Base-by-base conservation (phyloP, 257 asterid genomes). In the Solanum arcanum region DNA sequence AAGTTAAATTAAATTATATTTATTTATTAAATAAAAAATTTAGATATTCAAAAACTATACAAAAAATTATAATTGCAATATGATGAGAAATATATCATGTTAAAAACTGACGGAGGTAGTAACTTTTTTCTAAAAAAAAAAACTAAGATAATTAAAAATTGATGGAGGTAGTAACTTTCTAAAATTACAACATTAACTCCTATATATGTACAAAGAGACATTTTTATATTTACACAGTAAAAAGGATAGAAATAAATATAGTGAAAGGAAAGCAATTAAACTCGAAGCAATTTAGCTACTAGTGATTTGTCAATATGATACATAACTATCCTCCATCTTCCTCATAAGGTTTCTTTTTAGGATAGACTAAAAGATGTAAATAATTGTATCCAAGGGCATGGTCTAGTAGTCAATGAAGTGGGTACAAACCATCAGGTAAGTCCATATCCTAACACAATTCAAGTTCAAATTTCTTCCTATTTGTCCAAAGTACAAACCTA, bases 101-200 rank as follows among this genome's bases (percentile, higher is more conserved):
- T 35, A 35, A 35, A 35, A 35, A 35, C 1, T 35, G 39, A 35
- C 39, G 1, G 7, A 37, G 39, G 7, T 37, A 37, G 7, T 5
- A 37, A 37, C 1, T 35, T 37, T 37, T 37, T 37, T 37, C 46
- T 41, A 41, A 41, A 41, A 41, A 41, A 8, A 0, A 2, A 5
- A 49, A 49, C 1, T 49, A 49, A 15, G 9, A 49, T 49, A 49
- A 49, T 6, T 49, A 52, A 52, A 52, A 16, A 0, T 16, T 21
- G 0, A 52, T 0, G 62, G 1, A 52, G 0, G 3, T 0, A 3
- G 0, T 52, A 56, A 21, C 41, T 41, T 85, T 77, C 12, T 44
- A 39, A 86, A 85, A 74, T 31, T 78, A 46, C 35, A 35, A 33
- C 5, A 73, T 29, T 14, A 42, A 87, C 46, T 49, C 85, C 25